Evolutionary conservation across 176 grass and related monocot genomes (phyloP).

Genomic region (Musa acuminata): DNA sequence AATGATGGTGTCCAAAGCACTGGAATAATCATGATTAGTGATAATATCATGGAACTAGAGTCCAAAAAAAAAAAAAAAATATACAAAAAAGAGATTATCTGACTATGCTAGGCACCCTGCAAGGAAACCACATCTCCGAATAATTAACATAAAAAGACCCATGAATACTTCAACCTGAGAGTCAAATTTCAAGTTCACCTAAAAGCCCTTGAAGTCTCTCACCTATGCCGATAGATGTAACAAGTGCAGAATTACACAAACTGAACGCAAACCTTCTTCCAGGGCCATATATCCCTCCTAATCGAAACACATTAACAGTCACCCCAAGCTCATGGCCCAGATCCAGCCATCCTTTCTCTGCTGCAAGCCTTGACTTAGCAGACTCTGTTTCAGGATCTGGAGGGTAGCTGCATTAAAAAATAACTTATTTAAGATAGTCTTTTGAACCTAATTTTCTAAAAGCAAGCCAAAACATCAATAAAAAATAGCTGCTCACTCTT

Average conservation of each 20-base stretch:
- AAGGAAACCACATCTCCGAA: background rate
- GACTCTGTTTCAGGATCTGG: constrained; percentile 51
- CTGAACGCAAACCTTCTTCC: constrained; percentile 65
- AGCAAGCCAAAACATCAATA: background rate
- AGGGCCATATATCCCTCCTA: constrained; percentile 89
- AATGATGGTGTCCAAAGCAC: constrained; percentile 75
- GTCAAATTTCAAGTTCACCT: background rate
- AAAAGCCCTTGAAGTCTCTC: background rate
- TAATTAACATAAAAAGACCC: background rate
- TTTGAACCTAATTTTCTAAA: background rate
- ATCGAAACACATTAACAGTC: constrained; percentile 53
- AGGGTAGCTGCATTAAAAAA: constrained; percentile 38
- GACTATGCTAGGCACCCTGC: background rate
- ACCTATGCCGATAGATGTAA: background rate
- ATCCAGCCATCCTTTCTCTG: constrained; percentile 65
- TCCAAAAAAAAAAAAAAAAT: background rate
- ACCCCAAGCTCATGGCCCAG: constrained; percentile 39
- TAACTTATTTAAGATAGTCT: background rate
- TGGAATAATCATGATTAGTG: constrained; percentile 22
- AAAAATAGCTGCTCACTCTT: constrained; percentile 44
- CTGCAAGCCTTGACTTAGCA: constrained; percentile 48
- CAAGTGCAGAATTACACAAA: background rate
- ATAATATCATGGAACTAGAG: background rate
- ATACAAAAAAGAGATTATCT: background rate
- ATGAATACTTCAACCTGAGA: background rate